phyloP scores from a whole-genome alignment of 2,329 filamentous ascomycete genomes.

The Fusarium penzigii region DNA sequence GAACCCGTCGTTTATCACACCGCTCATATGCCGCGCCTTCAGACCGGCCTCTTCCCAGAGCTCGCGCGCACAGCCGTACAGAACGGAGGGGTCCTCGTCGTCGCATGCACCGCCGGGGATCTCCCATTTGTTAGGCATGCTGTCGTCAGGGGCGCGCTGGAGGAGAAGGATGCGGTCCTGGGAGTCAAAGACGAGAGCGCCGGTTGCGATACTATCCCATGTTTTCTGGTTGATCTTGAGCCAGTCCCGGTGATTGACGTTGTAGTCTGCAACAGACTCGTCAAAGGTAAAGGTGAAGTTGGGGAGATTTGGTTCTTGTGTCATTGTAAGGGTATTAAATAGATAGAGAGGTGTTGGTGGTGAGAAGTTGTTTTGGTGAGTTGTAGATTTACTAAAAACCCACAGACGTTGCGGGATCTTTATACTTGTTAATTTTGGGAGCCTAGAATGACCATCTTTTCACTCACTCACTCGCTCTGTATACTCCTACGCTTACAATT shows the following conservation, averaged over 20 bases:
- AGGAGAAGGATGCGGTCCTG: conserved; percentile 43
- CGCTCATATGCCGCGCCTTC: conserved; percentile 28
- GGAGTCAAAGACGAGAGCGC: conserved; percentile 38
- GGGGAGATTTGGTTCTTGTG: conserved; percentile 2
- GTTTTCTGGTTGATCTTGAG: conserved; percentile 24
- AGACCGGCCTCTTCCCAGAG: conserved; percentile 50
- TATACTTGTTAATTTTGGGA: conserved; percentile 3
- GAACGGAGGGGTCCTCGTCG: conserved; percentile 40
- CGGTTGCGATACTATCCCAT: conserved; percentile 34
- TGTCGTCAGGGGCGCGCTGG: conserved; percentile 47
- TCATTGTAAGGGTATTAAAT: conserved; percentile 4
- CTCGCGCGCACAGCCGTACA: conserved; percentile 48
- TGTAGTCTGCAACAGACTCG: conserved; percentile 23
- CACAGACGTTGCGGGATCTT: neutral
- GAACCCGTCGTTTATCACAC: conserved; percentile 31
- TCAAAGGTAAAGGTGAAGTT: conserved; percentile 26
- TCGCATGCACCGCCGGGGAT: conserved; percentile 51
- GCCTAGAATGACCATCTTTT: too few species aligned
- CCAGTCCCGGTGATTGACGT: conserved; percentile 28
- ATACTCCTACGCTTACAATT: too few species aligned
- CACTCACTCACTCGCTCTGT: too few species aligned
- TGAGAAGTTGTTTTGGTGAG: neutral
- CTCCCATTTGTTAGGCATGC: conserved; percentile 49
- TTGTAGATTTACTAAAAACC: conserved; percentile 13
- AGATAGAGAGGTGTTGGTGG: neutral